A percentile compares a stretch with the other conserved stretches of the same genome.
These are phyloP conservation scores for Nicotiana knightiana DNA, from an alignment of 257 asterid species.

Conservation along the genomic window DNA sequence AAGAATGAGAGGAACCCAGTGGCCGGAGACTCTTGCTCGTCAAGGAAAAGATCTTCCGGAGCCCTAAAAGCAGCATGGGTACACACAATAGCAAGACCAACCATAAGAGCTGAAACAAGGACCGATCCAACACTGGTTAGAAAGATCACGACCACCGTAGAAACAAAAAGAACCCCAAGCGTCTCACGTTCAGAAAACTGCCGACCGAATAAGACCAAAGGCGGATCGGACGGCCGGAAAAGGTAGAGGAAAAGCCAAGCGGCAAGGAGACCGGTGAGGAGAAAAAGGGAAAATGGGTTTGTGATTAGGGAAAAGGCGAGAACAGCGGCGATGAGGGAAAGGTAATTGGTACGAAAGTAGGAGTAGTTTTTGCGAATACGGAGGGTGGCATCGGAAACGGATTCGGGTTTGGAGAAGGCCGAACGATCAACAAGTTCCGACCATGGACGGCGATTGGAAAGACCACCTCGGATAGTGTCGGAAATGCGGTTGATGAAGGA, in stretches of 20 bases:
- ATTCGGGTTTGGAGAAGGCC: slow-evolving; percentile 75
- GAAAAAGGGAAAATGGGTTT: slow-evolving; percentile 62
- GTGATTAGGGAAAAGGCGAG: slow-evolving; percentile 58
- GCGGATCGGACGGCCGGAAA: slow-evolving; percentile 88
- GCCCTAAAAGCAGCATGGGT: slow-evolving; percentile 79
- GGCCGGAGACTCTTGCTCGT: slow-evolving; percentile 70
- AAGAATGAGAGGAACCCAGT: slow-evolving; percentile 71
- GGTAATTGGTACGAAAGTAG: slow-evolving; percentile 69
- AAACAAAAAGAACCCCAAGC: slow-evolving; percentile 33
- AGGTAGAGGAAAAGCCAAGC: slow-evolving; percentile 83
- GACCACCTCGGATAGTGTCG: slow-evolving; percentile 46
- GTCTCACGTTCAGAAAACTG: slow-evolving; percentile 81
- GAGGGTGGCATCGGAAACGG: slow-evolving; percentile 60
- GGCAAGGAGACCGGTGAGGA: slow-evolving; percentile 63
- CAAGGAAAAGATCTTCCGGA: slow-evolving; percentile 87
- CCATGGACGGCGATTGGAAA: slow-evolving; percentile 81
- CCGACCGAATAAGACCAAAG: slow-evolving; percentile 62
- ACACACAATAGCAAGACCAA: slow-evolving; percentile 56
- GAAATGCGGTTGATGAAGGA: slow-evolving; percentile 38
- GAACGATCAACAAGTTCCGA: slow-evolving; percentile 62
- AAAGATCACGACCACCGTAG: slow-evolving; percentile 54
- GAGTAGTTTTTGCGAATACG: slow-evolving; percentile 68
- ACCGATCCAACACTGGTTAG: slow-evolving; percentile 92
- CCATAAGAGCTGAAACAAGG: slow-evolving; percentile 73
- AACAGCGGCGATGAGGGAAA: slow-evolving; percentile 43